Evolutionary conservation across 1,284 basidiomycete genomes (phyloP), one percentile per base, ranked within the genome.

Genomic region (Blastosporella zonata): DNA sequence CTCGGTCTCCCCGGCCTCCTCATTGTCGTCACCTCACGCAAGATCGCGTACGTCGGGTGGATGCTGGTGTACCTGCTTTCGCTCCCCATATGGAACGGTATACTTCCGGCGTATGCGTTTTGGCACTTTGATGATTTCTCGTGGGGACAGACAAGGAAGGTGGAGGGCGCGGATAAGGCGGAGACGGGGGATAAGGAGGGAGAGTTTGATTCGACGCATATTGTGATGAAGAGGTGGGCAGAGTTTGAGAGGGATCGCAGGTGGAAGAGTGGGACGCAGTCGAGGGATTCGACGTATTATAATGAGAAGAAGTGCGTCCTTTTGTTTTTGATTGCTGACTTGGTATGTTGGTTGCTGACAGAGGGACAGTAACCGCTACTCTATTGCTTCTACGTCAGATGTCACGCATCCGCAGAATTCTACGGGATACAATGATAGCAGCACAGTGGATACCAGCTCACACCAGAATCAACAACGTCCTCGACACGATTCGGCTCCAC

Each of bases 81-180:
- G 17, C 75, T 98, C 28, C 94, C 94, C 3, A 82, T 97, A 44
- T 97, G 94, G 95, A 98, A 98, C 73, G 93, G 94, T 60, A 77
- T 96, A 53, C 79, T 97, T 8, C 95, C 94, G 1, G 86, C 91
- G 1, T 98, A 97, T 69, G 81, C 95, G 28, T 99, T 93, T 73
- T 98, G 95, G 94, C 94, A 98, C 70, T 97, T 99, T 68, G 96
- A 99, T 65, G 97, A 99, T 75, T 99, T 99, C 71, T 93, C 91
- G 15, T 99, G 96, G 96, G 97, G 97, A 71, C 90, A 96, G 69
- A 98, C 96, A 28, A 80, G 96, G 55, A 87, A 84, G 70, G 75
- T 98, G 53, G 77, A 81, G 46, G 92, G 92, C 8, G 89, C 90
- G 58, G 79, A 78, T 46, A 67, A 67, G 56, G 82, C 75, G 55